Evolutionary conservation across 2,329 filamentous ascomycete genomes (phyloP), one percentile per base, ranked within the genome.

Genomic region (Pyricularia sp.): DNA sequence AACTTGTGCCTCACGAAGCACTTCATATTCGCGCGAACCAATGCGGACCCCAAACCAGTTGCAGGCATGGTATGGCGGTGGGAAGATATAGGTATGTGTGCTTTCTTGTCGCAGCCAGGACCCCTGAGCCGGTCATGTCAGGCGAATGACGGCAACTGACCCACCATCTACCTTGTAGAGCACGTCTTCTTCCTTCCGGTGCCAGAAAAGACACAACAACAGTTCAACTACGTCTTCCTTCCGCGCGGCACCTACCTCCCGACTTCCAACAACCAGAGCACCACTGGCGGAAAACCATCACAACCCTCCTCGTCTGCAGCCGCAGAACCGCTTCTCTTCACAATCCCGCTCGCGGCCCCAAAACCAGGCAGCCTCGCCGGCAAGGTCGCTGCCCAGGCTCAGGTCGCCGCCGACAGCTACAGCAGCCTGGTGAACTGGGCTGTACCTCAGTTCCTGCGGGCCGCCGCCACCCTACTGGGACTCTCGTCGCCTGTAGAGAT

Each of bases 161-260:
- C 4, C 9, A 26, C 13, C 24, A 5, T 28, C 24, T 19, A 28
- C 26, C 22, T 9, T 44, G 30, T 67, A 87, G 85, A 86, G 71
- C 81, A 85, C 68, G 79, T 76, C n/a, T 86, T 88, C 70, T 86
- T 81, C 72, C 78, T 87, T 2, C 85, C 85, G 0, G 82, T 88
- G 0, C 85, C 86, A 9, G 85, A 88, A 68, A 88, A 88, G 71
- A 74, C 84, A 0, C 84, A 87, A 69, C 79, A 84, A 16, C 85
- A 88, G 71, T 80, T 85, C 74, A 89, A 88, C 73, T 89, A 88
- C 70, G 71, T 88, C 65, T 74, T 89, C 65, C 82, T 89, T 66
- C 86, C 85, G 0, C 77, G 77, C 65, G 80, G 81, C 65, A 81
- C 81, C 31, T 80, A 80, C 67, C 77, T 86, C 40, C 73, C 77